Conservation (phyloP, 108 stramenopile genomes). For the Fragilariopsis cylindrus region DNA sequence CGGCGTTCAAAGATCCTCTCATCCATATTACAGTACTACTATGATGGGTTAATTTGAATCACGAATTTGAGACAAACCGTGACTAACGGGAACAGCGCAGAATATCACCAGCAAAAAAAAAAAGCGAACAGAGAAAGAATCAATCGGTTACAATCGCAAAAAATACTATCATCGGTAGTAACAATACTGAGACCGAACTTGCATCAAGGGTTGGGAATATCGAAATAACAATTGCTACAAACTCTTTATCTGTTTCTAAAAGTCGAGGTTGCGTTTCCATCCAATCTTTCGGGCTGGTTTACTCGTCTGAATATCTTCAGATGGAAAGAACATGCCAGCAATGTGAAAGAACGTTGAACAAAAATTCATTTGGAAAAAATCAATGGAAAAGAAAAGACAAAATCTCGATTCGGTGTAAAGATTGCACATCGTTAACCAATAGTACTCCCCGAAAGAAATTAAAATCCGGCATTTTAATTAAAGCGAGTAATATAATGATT, state of each 20-base stretch:
- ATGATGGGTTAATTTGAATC: not conserved
- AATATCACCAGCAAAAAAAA: not conserved
- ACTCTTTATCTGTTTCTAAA: not conserved
- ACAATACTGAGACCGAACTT: not conserved
- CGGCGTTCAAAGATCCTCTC: not conserved
- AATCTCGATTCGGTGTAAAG: not conserved
- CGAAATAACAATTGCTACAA: not conserved
- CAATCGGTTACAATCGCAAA: not conserved
- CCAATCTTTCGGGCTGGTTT: no score
- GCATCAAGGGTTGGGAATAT: not conserved
- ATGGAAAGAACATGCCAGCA: not conserved
- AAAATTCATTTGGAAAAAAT: not conserved
- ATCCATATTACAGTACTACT: not conserved
- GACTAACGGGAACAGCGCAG: not conserved
- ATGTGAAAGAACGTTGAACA: not conserved
- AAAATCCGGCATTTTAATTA: not conserved
- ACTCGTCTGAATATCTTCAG: not conserved
- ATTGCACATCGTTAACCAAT: not conserved
- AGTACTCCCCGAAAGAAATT: constrained; percentile 1
- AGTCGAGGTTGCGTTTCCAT: no score
- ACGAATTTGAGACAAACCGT: not conserved
- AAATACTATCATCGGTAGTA: not conserved
- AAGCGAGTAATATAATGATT: no score
- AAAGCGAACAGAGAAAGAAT: not conserved
- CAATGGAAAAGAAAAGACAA: not conserved